These are phyloP conservation scores for Inga laurina DNA, from an alignment of 306 rosid species.

Conservation along the genomic window DNA sequence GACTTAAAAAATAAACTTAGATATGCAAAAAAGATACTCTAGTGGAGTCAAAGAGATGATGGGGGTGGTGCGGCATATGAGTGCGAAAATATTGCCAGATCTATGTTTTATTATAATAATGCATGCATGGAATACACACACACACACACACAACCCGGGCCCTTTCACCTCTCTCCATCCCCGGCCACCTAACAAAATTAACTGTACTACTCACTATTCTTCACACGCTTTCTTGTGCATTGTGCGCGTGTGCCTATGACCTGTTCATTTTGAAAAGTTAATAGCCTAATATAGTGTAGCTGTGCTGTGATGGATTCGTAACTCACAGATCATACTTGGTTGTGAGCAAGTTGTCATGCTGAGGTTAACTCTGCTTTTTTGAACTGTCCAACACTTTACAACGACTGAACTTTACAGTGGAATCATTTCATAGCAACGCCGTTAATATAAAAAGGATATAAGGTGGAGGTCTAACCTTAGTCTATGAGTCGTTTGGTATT, in stretches of 20 bases:
- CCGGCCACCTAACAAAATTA: background rate
- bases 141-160: background rate
- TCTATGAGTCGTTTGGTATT: too few species aligned
- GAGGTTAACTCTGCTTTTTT: background rate
- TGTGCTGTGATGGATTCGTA: background rate
- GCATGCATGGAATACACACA: background rate
- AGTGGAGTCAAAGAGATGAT: background rate
- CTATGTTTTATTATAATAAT: background rate
- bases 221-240: background rate
- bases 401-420: background rate
- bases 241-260: too few species aligned
- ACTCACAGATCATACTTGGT: background rate
- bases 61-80: background rate
- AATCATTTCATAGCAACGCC: background rate
- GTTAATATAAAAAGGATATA: too few species aligned
- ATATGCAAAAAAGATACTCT: background rate
- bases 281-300: background rate
- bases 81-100: conserved; percentile 1
- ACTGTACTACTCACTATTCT: background rate
- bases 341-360: background rate
- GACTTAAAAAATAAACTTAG: background rate
- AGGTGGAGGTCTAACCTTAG: too few species aligned
- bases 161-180: background rate
- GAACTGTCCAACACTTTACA: background rate
- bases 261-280: background rate